Conservation (phyloP, 306 rosid genomes). For the Corylus avellana region DNA sequence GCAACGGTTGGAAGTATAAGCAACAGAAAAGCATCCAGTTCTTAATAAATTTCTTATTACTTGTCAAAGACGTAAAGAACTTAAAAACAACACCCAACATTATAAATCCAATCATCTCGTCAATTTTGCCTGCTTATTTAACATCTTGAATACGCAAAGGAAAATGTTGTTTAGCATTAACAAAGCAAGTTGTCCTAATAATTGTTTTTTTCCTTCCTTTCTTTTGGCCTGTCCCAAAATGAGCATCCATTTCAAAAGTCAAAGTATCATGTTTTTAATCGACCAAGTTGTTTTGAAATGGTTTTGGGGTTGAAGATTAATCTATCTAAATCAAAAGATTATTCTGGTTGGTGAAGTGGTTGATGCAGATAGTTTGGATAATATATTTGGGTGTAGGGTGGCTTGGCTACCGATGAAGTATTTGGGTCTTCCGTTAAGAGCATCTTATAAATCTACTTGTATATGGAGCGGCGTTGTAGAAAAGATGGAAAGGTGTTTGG, state of each 20-base stretch:
- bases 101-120: neutral
- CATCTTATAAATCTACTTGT: too few relatives aligned
- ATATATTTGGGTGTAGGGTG: too few relatives aligned
- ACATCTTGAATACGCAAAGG: neutral
- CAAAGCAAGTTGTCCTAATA: neutral
- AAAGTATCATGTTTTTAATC: neutral
- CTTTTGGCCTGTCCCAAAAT: neutral
- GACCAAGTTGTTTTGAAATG: too few relatives aligned
- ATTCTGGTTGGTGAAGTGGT: too few relatives aligned
- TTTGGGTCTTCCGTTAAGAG: too few relatives aligned
- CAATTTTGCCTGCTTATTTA: neutral
- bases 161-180: neutral
- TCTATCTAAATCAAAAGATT: too few relatives aligned
- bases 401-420: too few relatives aligned
- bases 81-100: neutral
- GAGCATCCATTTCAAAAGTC: neutral
- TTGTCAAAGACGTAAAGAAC: neutral
- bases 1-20: neutral
- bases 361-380: too few relatives aligned
- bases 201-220: neutral
- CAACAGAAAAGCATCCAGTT: neutral
- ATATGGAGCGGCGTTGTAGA: too few relatives aligned
- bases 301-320: too few relatives aligned
- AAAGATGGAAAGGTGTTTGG: too few relatives aligned
- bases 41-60: neutral